Evolutionary conservation across 2,329 filamentous ascomycete species (phyloP).

Genomic region (Fusarium sacchari): DNA sequence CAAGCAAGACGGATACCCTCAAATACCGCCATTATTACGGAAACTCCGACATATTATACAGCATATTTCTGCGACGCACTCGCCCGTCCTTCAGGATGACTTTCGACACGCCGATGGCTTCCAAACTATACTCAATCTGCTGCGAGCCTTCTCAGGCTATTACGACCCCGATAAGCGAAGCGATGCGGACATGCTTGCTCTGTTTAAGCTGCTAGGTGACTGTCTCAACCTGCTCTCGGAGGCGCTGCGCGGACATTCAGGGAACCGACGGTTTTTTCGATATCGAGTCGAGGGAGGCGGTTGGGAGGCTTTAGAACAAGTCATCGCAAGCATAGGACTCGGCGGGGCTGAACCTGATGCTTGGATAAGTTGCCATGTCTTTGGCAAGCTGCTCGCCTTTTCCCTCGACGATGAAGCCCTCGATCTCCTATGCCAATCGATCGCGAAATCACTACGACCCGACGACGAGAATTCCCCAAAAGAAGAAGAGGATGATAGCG

Average conservation of each 20-base stretch:
- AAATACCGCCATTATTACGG: slow-evolving; percentile 60
- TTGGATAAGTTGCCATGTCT: slow-evolving; percentile 76
- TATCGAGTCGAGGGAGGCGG: slow-evolving; percentile 79
- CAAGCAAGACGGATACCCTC: slow-evolving; percentile 57
- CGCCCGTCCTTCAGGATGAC: slow-evolving; percentile 73
- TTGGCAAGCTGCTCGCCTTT: slow-evolving; percentile 84
- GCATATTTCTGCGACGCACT: slow-evolving; percentile 61
- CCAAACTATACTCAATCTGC: slow-evolving; percentile 73
- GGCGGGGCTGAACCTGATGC: slow-evolving; percentile 73
- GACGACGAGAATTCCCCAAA: slow-evolving; percentile 42
- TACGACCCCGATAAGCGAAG: slow-evolving; percentile 75
- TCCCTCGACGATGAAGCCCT: slow-evolving; percentile 81
- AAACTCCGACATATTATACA: slow-evolving; percentile 74
- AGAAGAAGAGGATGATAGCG: slow-evolving; percentile 47
- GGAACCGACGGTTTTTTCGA: slow-evolving; percentile 89
- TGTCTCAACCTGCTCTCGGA: slow-evolving; percentile 80
- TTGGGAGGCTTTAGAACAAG: slow-evolving; percentile 80
- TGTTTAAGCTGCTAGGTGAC: slow-evolving; percentile 76
- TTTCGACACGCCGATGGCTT: slow-evolving; percentile 87
- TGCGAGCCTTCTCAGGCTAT: slow-evolving; percentile 77
- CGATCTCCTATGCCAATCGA: slow-evolving; percentile 71
- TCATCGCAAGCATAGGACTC: slow-evolving; percentile 73
- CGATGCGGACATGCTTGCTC: slow-evolving; percentile 68
- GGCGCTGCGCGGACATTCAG: slow-evolving; percentile 79
- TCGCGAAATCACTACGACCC: slow-evolving; percentile 51